Percentiles rank a stretch among this genome's conserved stretches.
These are phyloP conservation scores for Nicotiana rustica DNA, from an alignment of 305 asterid species.

Conservation along the genomic window DNA sequence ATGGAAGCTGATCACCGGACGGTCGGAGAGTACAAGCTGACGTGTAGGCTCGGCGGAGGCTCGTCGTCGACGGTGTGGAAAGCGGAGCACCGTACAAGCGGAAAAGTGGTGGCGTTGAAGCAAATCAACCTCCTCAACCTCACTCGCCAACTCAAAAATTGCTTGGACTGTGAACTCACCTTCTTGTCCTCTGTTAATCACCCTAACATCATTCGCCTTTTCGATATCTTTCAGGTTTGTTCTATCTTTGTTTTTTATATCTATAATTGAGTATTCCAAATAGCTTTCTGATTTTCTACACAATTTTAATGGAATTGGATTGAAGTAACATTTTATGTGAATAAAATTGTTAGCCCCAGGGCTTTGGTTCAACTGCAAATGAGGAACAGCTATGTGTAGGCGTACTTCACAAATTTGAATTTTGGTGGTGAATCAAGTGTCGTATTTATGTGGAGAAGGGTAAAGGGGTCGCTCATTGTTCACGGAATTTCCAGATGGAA, in stretches of 20 bases:
- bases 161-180: conserved; percentile 59
- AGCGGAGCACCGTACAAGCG: conserved; percentile 54
- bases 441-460: too few relatives aligned
- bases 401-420: too few relatives aligned
- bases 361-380: too few relatives aligned
- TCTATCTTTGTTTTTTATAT: background rate
- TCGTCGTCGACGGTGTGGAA: conserved; percentile 55
- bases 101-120: conserved; percentile 57
- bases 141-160: conserved; percentile 52
- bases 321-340: too few relatives aligned
- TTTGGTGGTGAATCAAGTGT: too few relatives aligned
- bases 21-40: conserved; percentile 50
- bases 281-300: too few relatives aligned
- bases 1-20: conserved; percentile 12
- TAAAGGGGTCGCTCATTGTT: too few relatives aligned
- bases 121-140: conserved; percentile 48
- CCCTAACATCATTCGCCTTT: conserved; percentile 65
- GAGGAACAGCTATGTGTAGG: too few relatives aligned
- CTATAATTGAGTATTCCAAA: too few relatives aligned
- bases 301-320: too few relatives aligned
- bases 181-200: conserved; percentile 65
- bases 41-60: conserved; percentile 48
- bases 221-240: conserved; percentile 51
- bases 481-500: too few relatives aligned
- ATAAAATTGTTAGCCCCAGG: too few relatives aligned